These are phyloP conservation scores for Cytospora mali DNA, from an alignment of 2,329 filamentous ascomycete genomes.

Conservation along the genomic window DNA sequence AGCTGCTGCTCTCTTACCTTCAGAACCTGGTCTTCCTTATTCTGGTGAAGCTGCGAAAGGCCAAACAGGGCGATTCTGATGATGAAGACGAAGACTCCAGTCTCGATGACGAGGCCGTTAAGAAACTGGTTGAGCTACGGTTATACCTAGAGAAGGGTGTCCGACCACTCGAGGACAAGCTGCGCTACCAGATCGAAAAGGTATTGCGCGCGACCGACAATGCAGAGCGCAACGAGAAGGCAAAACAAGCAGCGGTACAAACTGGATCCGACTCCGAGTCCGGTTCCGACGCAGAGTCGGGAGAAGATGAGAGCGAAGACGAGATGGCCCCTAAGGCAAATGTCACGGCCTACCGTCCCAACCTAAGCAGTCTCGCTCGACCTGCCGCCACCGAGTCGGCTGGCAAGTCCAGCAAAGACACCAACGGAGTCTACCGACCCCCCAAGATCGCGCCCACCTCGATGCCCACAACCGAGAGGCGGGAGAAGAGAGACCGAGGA, in stretches of 20 bases:
- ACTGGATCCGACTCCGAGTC: slow-evolving; percentile 39
- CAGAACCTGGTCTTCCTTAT: slow-evolving; percentile 92
- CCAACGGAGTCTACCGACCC: slow-evolving; percentile 80
- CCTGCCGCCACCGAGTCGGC: slow-evolving; percentile 36
- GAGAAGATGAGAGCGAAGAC: slow-evolving; percentile 40
- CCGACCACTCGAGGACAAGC: slow-evolving; percentile 81
- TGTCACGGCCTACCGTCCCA: slow-evolving; percentile 41
- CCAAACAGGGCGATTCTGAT: slow-evolving; percentile 35
- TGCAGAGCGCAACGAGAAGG: slow-evolving; percentile 53
- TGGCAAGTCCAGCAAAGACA: slow-evolving; percentile 41
- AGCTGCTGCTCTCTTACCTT: slow-evolving; percentile 93
- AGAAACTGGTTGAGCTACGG: slow-evolving; percentile 88
- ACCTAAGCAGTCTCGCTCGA: slow-evolving; percentile 42
- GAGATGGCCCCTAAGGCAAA: slow-evolving; percentile 32
- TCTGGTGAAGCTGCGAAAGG: slow-evolving; percentile 73
- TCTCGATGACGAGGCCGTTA: slow-evolving; percentile 69
- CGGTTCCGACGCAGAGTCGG: slow-evolving; percentile 40
- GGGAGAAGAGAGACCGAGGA: slow-evolving; percentile 63
- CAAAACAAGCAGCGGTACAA: slow-evolving; percentile 39
- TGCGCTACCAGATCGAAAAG: slow-evolving; percentile 96
- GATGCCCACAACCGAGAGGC: slow-evolving; percentile 71
- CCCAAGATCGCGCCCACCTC: slow-evolving; percentile 85
- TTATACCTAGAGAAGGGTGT: slow-evolving; percentile 93
- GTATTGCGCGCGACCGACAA: slow-evolving; percentile 87
- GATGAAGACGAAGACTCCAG: slow-evolving; percentile 41